Evolutionary conservation across 192 early-diverging fungal species (phyloP), one percentile per base, ranked within the genome.

Genomic region (Lobosporangium transversale): DNA sequence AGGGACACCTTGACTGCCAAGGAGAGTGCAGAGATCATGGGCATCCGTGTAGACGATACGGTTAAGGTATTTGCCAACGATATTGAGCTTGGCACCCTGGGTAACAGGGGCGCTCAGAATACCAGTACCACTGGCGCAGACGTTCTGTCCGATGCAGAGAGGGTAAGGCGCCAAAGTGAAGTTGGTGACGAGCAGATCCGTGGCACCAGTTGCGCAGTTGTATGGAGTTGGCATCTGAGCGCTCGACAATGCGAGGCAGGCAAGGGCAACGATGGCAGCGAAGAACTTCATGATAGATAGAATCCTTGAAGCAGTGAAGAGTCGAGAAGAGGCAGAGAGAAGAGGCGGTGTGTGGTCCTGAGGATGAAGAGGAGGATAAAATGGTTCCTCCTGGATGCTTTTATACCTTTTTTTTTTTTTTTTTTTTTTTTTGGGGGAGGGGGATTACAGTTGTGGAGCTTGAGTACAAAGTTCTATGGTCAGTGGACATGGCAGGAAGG

Each of bases 101-200:
- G n/a, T n/a, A n/a, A n/a, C n/a, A n/a, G 69, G 51, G 58, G 79
- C 78, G 58, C 40, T 52, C 36, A 81, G 50, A 66, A 66, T 70
- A 43, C 61, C 61, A 37, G 20, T 44, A 43, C 67, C 57, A 18
- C 64, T 52, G 30, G 56, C 40, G 20, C 82, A 79, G 20, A 61
- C 68, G n/a, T 78, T 49, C 42, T 65, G 11, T 48, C 65, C 42
- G 18, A 84, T 67, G 52, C 81, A 60, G 7, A 79, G 47, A 55
- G 62, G 75, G 67, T 63, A 82, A 65, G 79, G 83, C 53, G 23
- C 2, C 11, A 70, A 17, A 33, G 52, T 49, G 53, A 70, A 70
- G 58, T 29, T 20, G 44, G 15, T 42, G 45, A 70, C 50, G 3
- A 24, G 12, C 30, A 70, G 18, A 14, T 62, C 59, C 3, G 68